Evolutionary conservation across 2,329 filamentous ascomycete genomes (phyloP), one percentile per base, ranked within the genome.

Genomic region (Hysterium pulicare): DNA sequence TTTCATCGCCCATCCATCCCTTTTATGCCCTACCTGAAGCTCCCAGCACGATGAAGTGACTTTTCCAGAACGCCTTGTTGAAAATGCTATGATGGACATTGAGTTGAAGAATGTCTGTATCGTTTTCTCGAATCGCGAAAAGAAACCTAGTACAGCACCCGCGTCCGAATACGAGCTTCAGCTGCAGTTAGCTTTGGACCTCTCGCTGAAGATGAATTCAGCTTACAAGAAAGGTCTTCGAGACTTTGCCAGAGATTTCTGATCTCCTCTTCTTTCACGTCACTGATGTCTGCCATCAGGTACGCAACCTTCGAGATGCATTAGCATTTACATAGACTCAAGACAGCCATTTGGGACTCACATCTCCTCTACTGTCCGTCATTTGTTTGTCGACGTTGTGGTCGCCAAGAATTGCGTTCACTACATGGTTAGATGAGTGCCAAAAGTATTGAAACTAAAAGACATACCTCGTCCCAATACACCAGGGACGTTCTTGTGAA

Each of bases 331-430:
- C 2, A 34, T 9, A 38, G 2, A 9, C 3, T 5, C 20, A n/a
- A 38, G 24, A 31, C 19, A 19, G 23, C 7, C 10, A 37, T 13
- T 3, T 21, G 19, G 28, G 23, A 55, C 78, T 51, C 71, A 87
- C 84, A 65, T 97, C 91, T 55, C 90, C 91, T 73, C 85, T 86
- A 71, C 87, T 95, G 68, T 97, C 93, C 38, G 88, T 93, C 75
- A 94, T 97, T 72, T 98, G 93, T 77, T 97, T 97, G 73, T 96
- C 91, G 56, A 98, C 90, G 68, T 98, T 98, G 75, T 98, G 90
- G 60, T 94, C 84, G 33, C 86, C 87, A 36, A 98, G 78, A 49
- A 97, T 89, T 61, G 93, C 87, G 75, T 98, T 98, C 53, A 98
- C 93, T 84, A 49, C 9, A 23, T 26, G 42, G 5, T n/a, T 37